Evolutionary conservation across 169 alveolate genomes (phyloP).

Genomic region (Cryptosporidium tyzzeri): DNA sequence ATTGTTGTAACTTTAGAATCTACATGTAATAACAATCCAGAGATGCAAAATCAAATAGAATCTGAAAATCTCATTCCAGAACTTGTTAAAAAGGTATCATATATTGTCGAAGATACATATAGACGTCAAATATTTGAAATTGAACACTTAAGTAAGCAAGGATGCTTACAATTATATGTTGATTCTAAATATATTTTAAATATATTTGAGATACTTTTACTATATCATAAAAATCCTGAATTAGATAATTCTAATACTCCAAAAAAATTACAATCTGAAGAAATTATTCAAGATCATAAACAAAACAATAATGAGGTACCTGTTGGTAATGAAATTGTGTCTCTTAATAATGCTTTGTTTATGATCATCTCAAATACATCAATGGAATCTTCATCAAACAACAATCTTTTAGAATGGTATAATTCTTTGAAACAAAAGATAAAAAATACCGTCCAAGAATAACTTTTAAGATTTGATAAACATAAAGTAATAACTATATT

Average conservation of each 20-base stretch:
- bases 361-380: slow-evolving; percentile 2
- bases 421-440: slow-evolving; percentile 22
- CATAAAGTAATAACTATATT: neutral
- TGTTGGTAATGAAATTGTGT: neutral
- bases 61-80: slow-evolving; percentile 18
- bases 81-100: slow-evolving; percentile 32
- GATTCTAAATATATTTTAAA: slow-evolving; percentile 23
- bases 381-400: neutral
- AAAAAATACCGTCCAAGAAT: neutral
- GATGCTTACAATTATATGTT: slow-evolving; percentile 45
- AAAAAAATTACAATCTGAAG: neutral
- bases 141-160: slow-evolving; percentile 1
- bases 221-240: slow-evolving; percentile 23
- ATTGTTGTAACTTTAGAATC: slow-evolving; percentile 57
- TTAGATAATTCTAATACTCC: neutral
- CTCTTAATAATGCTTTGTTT: slow-evolving; percentile 16
- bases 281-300: neutral
- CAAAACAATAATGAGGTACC: neutral
- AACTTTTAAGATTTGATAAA: neutral
- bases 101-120: slow-evolving; percentile 30
- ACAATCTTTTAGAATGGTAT: slow-evolving; percentile 11
- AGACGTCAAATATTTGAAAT: slow-evolving; percentile 60
- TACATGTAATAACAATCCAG: slow-evolving; percentile 7
- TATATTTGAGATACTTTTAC: slow-evolving; percentile 49
- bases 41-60: slow-evolving; percentile 26